phyloP scores from a whole-genome alignment of 148 eudicot species.

The Rhododendron kiyosumense region DNA sequence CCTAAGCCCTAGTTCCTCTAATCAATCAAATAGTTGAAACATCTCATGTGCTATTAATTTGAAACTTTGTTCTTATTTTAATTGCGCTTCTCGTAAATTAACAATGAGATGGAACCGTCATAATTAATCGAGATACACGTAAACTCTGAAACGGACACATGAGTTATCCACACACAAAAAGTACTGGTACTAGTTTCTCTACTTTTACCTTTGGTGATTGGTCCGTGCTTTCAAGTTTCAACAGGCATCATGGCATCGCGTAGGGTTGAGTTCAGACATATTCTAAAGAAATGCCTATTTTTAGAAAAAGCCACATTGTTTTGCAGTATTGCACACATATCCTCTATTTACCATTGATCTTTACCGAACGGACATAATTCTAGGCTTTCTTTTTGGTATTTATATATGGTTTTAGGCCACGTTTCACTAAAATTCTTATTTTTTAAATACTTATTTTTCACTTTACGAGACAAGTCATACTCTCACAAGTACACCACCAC shows the following conservation, averaged over 20 bases:
- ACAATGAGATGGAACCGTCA: too few relatives aligned
- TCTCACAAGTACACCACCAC: neutral
- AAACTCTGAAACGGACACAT: accelerated
- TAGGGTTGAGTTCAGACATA: neutral
- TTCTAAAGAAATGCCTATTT: neutral
- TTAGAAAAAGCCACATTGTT: neutral
- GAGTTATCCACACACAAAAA: too few relatives aligned
- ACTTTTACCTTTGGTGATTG: neutral
- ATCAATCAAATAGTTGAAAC: too few relatives aligned
- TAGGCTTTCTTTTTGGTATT: neutral
- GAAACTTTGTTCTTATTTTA: too few relatives aligned
- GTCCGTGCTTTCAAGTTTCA: neutral
- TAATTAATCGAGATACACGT: too few relatives aligned
- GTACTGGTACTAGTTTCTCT: too few relatives aligned
- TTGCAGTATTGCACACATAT: neutral
- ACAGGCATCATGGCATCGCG: neutral
- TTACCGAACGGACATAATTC: neutral
- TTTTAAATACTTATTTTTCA: too few relatives aligned
- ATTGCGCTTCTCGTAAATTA: too few relatives aligned
- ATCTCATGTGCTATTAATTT: too few relatives aligned
- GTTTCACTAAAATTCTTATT: too few relatives aligned
- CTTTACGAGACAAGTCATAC: too few relatives aligned
- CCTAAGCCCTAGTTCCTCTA: too few relatives aligned
- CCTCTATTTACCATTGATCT: neutral
- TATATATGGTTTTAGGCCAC: neutral